Evolutionary conservation across 805 yeast species (phyloP).

Genomic region (Hanseniaspora guilliermondii): DNA sequence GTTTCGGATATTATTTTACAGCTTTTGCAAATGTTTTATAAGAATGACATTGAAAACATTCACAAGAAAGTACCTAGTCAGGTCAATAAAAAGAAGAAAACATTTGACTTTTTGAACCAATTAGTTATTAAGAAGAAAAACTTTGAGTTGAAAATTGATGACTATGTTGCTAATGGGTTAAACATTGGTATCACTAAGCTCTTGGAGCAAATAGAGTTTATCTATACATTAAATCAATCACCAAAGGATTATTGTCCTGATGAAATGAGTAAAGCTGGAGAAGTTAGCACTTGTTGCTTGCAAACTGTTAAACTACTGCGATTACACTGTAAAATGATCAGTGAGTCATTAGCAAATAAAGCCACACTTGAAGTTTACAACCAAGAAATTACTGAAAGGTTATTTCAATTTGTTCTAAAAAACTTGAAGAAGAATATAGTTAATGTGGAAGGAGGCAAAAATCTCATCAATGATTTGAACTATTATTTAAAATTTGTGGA

Average conservation of each 20-base stretch:
- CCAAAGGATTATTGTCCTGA: slow-evolving; percentile 54
- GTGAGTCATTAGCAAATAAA: slow-evolving; percentile 67
- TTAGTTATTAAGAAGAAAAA: slow-evolving; percentile 68
- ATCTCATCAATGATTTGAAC: slow-evolving; percentile 70
- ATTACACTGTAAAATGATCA: slow-evolving; percentile 59
- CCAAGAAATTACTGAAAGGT: slow-evolving; percentile 83
- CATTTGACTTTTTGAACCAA: slow-evolving; percentile 64
- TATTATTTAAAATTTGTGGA: slow-evolving; percentile 62
- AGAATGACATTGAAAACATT: slow-evolving; percentile 54
- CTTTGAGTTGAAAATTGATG: slow-evolving; percentile 72
- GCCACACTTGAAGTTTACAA: slow-evolving; percentile 83
- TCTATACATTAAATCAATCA: slow-evolving; percentile 42
- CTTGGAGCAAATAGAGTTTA: slow-evolving; percentile 63
- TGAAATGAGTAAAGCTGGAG: slow-evolving; percentile 23
- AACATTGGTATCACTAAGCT: slow-evolving; percentile 85
- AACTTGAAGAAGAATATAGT: slow-evolving; percentile 61
- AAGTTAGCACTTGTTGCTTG: slow-evolving; percentile 53
- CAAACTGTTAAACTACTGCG: slow-evolving; percentile 50
- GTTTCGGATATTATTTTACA: slow-evolving; percentile 87
- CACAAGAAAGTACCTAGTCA: slow-evolving; percentile 41
- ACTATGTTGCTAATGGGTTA: slow-evolving; percentile 81
- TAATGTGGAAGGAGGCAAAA: slow-evolving; percentile 71
- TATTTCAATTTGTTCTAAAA: slow-evolving; percentile 64
- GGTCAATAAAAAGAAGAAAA: slow-evolving; percentile 27
- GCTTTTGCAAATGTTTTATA: slow-evolving; percentile 81